phyloP scores from a whole-genome alignment of 2,329 filamentous ascomycete genomes.

The Ilyonectria destructans region DNA sequence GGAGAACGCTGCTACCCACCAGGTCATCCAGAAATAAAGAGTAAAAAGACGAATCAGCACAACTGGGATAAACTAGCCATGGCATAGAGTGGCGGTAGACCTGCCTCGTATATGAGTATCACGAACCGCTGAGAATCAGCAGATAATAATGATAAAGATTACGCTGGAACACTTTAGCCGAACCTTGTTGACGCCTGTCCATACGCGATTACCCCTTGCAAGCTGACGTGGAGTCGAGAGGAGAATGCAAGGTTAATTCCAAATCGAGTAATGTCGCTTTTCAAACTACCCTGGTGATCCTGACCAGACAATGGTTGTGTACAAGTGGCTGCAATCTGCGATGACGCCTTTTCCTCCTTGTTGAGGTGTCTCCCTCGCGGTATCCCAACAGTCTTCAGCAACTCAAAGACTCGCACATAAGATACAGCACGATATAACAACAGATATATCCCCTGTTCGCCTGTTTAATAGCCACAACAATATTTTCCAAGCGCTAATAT shows the following conservation, averaged over 20 bases:
- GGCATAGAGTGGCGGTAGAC: slow-evolving; percentile 35
- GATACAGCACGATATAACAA: slow-evolving; percentile 21
- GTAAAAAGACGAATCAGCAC: slow-evolving; percentile 13
- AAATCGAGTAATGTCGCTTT: slow-evolving; percentile 14
- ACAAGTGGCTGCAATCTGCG: slow-evolving; percentile 30
- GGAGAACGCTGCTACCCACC: slow-evolving; percentile 66
- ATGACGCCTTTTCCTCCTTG: slow-evolving; percentile 17
- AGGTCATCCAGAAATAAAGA: slow-evolving; percentile 59
- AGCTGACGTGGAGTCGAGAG: neutral
- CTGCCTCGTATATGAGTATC: slow-evolving; percentile 9
- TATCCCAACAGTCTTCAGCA: slow-evolving; percentile 4
- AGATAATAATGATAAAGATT: slow-evolving; percentile 34
- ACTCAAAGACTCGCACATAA: slow-evolving; percentile 14
- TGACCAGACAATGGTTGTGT: slow-evolving; percentile 11
- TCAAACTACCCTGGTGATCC: slow-evolving; percentile 12
- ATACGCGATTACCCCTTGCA: neutral
- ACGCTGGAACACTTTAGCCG: neutral
- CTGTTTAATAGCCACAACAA: slow-evolving; percentile 5
- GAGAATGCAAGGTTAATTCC: neutral
- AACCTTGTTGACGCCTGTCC: neutral
- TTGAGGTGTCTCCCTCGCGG: neutral
- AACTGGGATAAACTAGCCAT: slow-evolving; percentile 10
- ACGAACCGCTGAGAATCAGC: slow-evolving; percentile 9
- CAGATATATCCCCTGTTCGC: slow-evolving; percentile 20
- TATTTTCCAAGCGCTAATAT: slow-evolving; percentile 42